phyloP scores from a whole-genome alignment of 352 stramenopile genomes.

The Phytophthora pinifolia region DNA sequence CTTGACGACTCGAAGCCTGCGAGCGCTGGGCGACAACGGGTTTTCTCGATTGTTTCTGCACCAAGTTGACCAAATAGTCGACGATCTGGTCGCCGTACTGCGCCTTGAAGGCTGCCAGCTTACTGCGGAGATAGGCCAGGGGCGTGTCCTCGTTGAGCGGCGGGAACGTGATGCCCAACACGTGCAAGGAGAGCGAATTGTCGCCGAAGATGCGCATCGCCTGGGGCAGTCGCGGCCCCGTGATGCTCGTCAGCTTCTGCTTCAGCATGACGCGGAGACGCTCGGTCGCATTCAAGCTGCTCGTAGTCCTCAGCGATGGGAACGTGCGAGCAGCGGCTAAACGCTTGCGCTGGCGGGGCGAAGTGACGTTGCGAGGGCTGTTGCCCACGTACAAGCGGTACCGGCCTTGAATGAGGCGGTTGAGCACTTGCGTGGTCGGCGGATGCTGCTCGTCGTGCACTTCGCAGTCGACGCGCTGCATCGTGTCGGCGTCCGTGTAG shows the following conservation, averaged over 20 bases:
- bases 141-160: conserved; percentile 69
- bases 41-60: conserved; percentile 25
- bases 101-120: conserved; percentile 55
- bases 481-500: conserved; percentile 49
- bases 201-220: conserved; percentile 59
- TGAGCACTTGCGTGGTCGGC: conserved; percentile 25
- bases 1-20: conserved; percentile 8
- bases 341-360: conserved; percentile 20
- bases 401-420: conserved; percentile 50
- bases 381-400: conserved; percentile 68
- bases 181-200: conserved; percentile 45
- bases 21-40: conserved; percentile 17
- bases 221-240: conserved; percentile 53
- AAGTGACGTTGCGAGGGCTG: conserved; percentile 59
- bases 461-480: conserved; percentile 44
- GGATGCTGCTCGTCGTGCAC: conserved; percentile 31
- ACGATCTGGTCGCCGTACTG: conserved; percentile 56
- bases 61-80: conserved; percentile 54
- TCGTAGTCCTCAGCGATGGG: conserved; percentile 14
- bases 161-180: conserved; percentile 58
- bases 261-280: conserved; percentile 49
- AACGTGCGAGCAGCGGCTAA: conserved; percentile 27
- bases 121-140: conserved; percentile 50
- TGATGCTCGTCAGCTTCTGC: conserved; percentile 56
- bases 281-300: conserved; percentile 43